Percentiles rank a stretch among this genome's conserved stretches.
phyloP scores from a whole-genome alignment of 177 flowering plant genomes.

The Vitis hybrid region DNA sequence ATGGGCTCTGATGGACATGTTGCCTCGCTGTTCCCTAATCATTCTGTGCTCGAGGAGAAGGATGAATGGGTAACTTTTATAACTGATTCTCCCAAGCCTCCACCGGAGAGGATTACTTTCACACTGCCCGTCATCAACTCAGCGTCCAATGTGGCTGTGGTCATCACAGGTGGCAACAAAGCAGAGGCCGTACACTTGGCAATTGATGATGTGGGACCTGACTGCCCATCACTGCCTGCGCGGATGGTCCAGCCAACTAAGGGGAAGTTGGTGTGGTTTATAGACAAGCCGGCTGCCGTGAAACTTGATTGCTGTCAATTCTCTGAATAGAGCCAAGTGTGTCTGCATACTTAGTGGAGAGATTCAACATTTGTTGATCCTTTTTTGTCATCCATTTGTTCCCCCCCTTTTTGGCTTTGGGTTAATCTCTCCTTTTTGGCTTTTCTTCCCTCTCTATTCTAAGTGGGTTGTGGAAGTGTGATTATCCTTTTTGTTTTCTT shows the following conservation, averaged over 20 bases:
- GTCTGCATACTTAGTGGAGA: slow-evolving; percentile 32
- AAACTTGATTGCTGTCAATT: slow-evolving; percentile 43
- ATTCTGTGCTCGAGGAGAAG: slow-evolving; percentile 49
- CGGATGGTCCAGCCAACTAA: slow-evolving; percentile 58
- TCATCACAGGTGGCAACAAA: slow-evolving; percentile 65
- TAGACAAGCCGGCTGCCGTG: slow-evolving; percentile 72
- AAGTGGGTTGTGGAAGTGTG: slow-evolving; percentile 14
- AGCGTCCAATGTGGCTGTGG: slow-evolving; percentile 72
- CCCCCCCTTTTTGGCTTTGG: slow-evolving; percentile 1
- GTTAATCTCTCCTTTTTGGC: slow-evolving; percentile 16
- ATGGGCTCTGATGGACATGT: slow-evolving; percentile 92
- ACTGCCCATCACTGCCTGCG: slow-evolving; percentile 50
- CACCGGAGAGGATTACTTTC: slow-evolving; percentile 88
- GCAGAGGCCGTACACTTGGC: slow-evolving; percentile 67
- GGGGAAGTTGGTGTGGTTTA: slow-evolving; percentile 83
- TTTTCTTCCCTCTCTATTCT: slow-evolving; percentile 7
- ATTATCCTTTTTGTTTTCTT: slow-evolving; percentile 13
- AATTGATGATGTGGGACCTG: slow-evolving; percentile 42
- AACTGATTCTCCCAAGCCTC: slow-evolving; percentile 86
- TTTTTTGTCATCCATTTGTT: slow-evolving; percentile 2
- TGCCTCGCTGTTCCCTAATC: slow-evolving; percentile 77
- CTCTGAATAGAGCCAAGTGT: slow-evolving; percentile 30
- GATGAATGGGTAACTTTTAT: slow-evolving; percentile 64
- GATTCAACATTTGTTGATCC: slow-evolving; percentile 5
- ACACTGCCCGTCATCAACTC: slow-evolving; percentile 90